phyloP scores from a whole-genome alignment of 306 rosid species.

The Quillaja saponaria region DNA sequence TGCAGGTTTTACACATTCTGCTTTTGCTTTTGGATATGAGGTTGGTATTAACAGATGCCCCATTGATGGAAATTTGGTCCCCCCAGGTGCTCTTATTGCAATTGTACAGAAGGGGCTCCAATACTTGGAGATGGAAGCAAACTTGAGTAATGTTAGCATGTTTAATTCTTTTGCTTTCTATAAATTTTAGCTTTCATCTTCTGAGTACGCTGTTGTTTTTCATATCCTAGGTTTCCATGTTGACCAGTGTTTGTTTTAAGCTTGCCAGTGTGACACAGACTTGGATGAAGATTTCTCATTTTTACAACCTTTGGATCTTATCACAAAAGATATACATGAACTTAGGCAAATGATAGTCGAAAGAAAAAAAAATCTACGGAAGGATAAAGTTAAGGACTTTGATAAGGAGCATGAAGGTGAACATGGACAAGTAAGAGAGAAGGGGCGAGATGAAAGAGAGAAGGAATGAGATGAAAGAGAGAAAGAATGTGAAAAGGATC shows the following conservation, averaged over 20 bases:
- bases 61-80: conserved; percentile 88
- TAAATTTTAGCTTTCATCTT: conserved; percentile 14
- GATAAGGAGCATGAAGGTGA: conserved; percentile 75
- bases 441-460: conserved; percentile 58
- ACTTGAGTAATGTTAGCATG: conserved; percentile 89
- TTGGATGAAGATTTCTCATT: conserved; percentile 94
- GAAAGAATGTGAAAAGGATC: conserved; percentile 60
- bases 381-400: conserved; percentile 60
- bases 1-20: conserved; percentile 91
- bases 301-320: conserved; percentile 86
- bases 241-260: conserved; percentile 67
- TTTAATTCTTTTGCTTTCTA: conserved; percentile 25
- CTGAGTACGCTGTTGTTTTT: conserved; percentile 25
- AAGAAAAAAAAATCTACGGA: conserved; percentile 57
- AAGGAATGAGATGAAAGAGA: conserved; percentile 45
- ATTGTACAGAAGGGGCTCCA: conserved; percentile 94
- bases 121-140: conserved; percentile 98
- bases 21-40: conserved; percentile 93
- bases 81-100: conserved; percentile 81
- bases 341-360: conserved; percentile 76
- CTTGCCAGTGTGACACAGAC: conserved; percentile 90
- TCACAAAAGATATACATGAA: conserved; percentile 82
- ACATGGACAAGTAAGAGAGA: conserved; percentile 62
- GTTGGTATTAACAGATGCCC: conserved; percentile 84
- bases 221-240: conserved; percentile 42